Conservation (phyloP, 2,329 filamentous ascomycete species). For the Botrytis galanthina region DNA sequence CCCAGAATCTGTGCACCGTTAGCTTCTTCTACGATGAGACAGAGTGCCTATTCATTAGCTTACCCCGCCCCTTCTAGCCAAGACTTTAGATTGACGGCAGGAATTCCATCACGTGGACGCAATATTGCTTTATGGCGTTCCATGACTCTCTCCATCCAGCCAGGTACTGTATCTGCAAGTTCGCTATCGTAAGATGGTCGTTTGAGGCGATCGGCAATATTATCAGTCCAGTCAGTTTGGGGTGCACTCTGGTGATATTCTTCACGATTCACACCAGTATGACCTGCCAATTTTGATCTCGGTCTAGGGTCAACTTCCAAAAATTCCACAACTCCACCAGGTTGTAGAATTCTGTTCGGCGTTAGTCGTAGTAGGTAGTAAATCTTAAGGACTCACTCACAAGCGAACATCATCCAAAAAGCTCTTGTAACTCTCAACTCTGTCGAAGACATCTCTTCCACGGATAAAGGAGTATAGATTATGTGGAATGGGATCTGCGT, state of each 20-base stretch:
- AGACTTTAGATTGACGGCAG: constrained; percentile 34
- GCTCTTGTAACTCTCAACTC: constrained; percentile 34
- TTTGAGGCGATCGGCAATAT: constrained; percentile 33
- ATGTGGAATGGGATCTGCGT: constrained; percentile 31
- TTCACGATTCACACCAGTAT: neutral
- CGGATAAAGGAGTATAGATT: constrained; percentile 35
- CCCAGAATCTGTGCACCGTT: constrained; percentile 33
- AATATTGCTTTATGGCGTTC: constrained; percentile 32
- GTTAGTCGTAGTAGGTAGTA: constrained; percentile 12
- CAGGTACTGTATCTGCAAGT: constrained; percentile 30
- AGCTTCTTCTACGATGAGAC: neutral
- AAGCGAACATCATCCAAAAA: constrained; percentile 36
- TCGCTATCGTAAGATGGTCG: constrained; percentile 29
- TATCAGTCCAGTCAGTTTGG: constrained; percentile 32
- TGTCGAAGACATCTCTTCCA: constrained; percentile 35
- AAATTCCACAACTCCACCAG: constrained; percentile 38
- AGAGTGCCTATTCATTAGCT: constrained; percentile 12
- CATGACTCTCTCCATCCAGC: constrained; percentile 34
- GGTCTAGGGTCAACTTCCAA: constrained; percentile 37
- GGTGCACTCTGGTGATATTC: constrained; percentile 27
- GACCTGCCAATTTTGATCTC: constrained; percentile 21
- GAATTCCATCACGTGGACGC: constrained; percentile 33
- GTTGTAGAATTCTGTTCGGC: constrained; percentile 29
- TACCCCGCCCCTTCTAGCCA: constrained; percentile 37
- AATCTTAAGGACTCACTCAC: constrained; percentile 22